Evolutionary conservation across 345 rosid species (phyloP).

Genomic region (Sapria himalayana): DNA sequence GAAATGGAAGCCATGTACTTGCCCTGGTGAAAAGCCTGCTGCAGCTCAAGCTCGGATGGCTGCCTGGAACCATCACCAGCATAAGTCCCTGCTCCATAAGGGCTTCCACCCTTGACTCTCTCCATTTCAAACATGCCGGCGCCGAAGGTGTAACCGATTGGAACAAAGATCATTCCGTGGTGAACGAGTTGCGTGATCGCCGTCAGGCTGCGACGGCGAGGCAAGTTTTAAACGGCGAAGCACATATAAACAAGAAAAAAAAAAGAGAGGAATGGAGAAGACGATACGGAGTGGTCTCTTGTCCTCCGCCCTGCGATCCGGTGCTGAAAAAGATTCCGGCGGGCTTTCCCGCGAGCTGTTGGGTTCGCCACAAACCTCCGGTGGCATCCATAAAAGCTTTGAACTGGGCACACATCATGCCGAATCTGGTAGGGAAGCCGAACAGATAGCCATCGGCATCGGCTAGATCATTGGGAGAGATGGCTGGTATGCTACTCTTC

Average conservation of each 20-base stretch:
- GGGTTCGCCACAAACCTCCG: slow-evolving; percentile 88
- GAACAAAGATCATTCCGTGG: slow-evolving; percentile 87
- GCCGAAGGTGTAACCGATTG: slow-evolving; percentile 85
- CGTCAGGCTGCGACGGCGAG: slow-evolving; percentile 37
- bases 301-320: slow-evolving; percentile 98
- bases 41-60: slow-evolving; percentile 66
- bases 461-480: slow-evolving; percentile 48
- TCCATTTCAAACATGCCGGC: slow-evolving; percentile 98
- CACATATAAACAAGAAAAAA: not conserved
- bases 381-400: slow-evolving; percentile 90
- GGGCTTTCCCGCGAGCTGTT: slow-evolving; percentile 83
- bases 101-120: slow-evolving; percentile 80
- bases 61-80: slow-evolving; percentile 84
- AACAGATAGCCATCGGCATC: slow-evolving; percentile 84
- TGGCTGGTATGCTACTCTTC: slow-evolving; percentile 60
- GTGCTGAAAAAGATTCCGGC: slow-evolving; percentile 96
- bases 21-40: slow-evolving; percentile 93
- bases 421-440: slow-evolving; percentile 94
- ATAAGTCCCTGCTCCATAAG: slow-evolving; percentile 83
- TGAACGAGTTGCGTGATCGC: slow-evolving; percentile 92
- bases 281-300: slow-evolving; percentile 89
- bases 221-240: not conserved
- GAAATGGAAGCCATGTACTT: slow-evolving; percentile 64
- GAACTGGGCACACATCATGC: slow-evolving; percentile 98
- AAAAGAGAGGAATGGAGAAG: too few relatives aligned